These are phyloP conservation scores for Russula sp. DNA, from an alignment of 768 basidiomycete genomes.

Conservation along the genomic window DNA sequence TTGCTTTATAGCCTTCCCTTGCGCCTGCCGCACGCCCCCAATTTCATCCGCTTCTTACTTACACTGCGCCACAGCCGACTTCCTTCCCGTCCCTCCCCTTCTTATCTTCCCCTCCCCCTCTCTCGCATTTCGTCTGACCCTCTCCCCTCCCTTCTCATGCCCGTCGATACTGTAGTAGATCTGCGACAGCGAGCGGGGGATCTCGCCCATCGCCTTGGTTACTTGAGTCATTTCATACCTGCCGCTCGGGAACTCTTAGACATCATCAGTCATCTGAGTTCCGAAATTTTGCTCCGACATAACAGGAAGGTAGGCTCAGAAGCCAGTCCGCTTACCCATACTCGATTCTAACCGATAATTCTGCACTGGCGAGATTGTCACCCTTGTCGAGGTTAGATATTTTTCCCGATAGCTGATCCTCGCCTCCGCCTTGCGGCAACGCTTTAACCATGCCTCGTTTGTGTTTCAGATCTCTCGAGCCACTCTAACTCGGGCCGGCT, in stretches of 20 bases:
- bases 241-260: constrained; percentile 30
- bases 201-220: constrained; percentile 26
- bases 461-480: constrained; percentile 29
- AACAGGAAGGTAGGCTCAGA: constrained; percentile 28
- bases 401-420: constrained; percentile 10
- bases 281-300: constrained; percentile 26
- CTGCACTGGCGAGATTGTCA: constrained; percentile 26
- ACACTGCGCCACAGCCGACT: constrained; percentile 22
- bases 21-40: constrained; percentile 17
- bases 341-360: constrained; percentile 14
- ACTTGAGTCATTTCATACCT: constrained; percentile 24
- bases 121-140: neutral
- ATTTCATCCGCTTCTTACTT: constrained; percentile 20
- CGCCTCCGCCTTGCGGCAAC: constrained; percentile 10
- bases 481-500: constrained; percentile 27
- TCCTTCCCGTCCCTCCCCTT: constrained; percentile 19
- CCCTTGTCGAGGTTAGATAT: constrained; percentile 30
- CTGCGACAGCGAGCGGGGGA: constrained; percentile 27
- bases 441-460: constrained; percentile 16
- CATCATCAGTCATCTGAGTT: constrained; percentile 21
- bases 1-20: constrained; percentile 23
- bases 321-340: neutral
- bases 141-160: constrained; percentile 14
- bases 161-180: constrained; percentile 27
- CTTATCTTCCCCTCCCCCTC: constrained; percentile 6